A percentile compares a stretch with the other conserved stretches of the same genome.
Evolutionary conservation across 352 stramenopile species (phyloP).

Genomic region (Globisporangium parvum): DNA sequence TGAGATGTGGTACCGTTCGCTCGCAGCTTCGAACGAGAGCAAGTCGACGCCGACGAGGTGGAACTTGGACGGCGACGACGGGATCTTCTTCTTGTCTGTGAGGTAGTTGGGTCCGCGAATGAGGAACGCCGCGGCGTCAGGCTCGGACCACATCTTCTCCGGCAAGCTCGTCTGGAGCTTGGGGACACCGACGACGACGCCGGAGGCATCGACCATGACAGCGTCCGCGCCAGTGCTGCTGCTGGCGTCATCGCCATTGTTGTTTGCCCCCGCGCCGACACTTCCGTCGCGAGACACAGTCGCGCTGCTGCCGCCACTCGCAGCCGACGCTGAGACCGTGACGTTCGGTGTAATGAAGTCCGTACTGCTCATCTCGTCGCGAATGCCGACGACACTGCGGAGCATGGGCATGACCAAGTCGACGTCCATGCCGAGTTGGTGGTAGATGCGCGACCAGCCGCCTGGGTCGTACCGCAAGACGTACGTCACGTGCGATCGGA

Average conservation of each 20-base stretch:
- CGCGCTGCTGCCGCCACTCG: background rate
- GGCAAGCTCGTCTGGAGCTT: constrained; percentile 65
- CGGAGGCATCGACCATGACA: constrained; percentile 46
- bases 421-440: constrained; percentile 87
- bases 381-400: constrained; percentile 76
- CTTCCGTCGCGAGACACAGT: background rate
- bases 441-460: constrained; percentile 79
- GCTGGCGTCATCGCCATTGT: background rate
- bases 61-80: constrained; percentile 65
- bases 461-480: constrained; percentile 77
- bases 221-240: background rate
- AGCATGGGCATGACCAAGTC: constrained; percentile 84
- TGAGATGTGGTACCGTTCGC: constrained; percentile 77
- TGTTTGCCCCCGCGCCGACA: background rate
- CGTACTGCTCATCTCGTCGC: constrained; percentile 74
- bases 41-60: constrained; percentile 79
- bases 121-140: constrained; percentile 72
- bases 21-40: constrained; percentile 65
- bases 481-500: constrained; percentile 79
- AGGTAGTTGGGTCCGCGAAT: constrained; percentile 88
- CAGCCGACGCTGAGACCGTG: constrained; percentile 28
- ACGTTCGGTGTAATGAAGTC: constrained; percentile 87
- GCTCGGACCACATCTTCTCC: constrained; percentile 83
- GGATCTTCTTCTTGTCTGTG: constrained; percentile 84
- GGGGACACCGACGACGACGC: constrained; percentile 56